phyloP scores from a whole-genome alignment of 73 alveolate species.

The Paramecium biaurelia region DNA sequence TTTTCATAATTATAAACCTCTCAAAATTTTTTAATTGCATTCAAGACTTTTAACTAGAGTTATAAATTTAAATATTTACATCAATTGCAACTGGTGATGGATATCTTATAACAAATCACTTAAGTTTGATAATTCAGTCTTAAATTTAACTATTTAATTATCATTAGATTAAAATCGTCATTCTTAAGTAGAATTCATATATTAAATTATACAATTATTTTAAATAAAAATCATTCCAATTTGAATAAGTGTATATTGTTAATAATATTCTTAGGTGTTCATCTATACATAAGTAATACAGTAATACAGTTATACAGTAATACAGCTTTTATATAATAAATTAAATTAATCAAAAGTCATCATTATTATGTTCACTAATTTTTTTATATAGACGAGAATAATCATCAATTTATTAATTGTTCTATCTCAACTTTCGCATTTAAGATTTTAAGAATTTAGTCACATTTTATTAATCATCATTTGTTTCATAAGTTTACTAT shows the following conservation, averaged over 20 bases:
- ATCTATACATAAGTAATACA: not conserved
- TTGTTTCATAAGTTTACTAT: not conserved
- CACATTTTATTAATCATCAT: conserved; percentile 1
- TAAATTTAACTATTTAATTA: not conserved
- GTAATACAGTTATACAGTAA: not conserved
- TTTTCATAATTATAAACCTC: not conserved
- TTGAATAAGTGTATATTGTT: not conserved
- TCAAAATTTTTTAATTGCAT: not conserved
- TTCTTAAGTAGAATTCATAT: not conserved
- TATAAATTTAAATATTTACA: not conserved
- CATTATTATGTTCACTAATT: conserved; percentile 34
- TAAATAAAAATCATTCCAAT: not conserved
- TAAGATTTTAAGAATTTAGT: conserved; percentile 11
- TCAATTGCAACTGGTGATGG: not conserved
- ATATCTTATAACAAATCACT: not conserved
- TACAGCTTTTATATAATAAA: not conserved
- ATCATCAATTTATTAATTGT: conserved; percentile 37
- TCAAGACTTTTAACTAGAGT: not conserved
- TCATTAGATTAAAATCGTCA: not conserved
- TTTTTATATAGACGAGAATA: conserved; percentile 46
- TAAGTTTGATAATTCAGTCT: not conserved
- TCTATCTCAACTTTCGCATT: not conserved
- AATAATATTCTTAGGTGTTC: not conserved
- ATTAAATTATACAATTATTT: not conserved
- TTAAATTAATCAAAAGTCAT: conserved; percentile 15